phyloP scores from a whole-genome alignment of 495 filamentous ascomycete species.

The Xanthoparmelia taractica region DNA sequence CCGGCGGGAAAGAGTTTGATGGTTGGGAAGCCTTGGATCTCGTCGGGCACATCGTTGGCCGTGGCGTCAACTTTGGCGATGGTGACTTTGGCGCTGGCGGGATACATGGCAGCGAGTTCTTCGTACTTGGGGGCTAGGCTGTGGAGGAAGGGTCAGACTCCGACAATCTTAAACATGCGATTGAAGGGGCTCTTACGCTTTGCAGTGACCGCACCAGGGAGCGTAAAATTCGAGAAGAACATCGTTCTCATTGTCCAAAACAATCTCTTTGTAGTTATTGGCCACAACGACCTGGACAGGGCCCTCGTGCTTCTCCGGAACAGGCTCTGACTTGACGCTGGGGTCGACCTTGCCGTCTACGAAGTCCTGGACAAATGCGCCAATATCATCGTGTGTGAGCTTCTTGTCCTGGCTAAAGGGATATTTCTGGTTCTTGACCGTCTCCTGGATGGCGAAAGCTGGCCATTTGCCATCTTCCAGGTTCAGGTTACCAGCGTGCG shows the following conservation, averaged over 20 bases:
- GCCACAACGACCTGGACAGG: conserved; percentile 85
- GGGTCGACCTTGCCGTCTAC: conserved; percentile 81
- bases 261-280: conserved; percentile 86
- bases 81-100: conserved; percentile 69
- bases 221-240: conserved; percentile 98
- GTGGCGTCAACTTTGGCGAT: conserved; percentile 99
- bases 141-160: conserved; percentile 22
- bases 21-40: conserved; percentile 96
- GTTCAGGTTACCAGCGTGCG: conserved; percentile 95
- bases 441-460: conserved; percentile 96
- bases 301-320: conserved; percentile 91
- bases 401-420: conserved; percentile 82
- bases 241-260: conserved; percentile 91
- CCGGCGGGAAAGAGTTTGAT: conserved; percentile 97
- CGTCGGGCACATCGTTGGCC: conserved; percentile 90
- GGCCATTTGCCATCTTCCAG: conserved; percentile 92
- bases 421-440: conserved; percentile 92
- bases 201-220: conserved; percentile 99
- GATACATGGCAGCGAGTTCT: conserved; percentile 77
- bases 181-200: conserved; percentile 49
- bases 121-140: conserved; percentile 65
- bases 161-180: background rate
- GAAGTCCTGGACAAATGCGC: conserved; percentile 81
- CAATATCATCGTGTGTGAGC: conserved; percentile 66
- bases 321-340: conserved; percentile 95